Evolutionary conservation across 768 basidiomycete species (phyloP).

Genomic region (Tylopilus balloui): DNA sequence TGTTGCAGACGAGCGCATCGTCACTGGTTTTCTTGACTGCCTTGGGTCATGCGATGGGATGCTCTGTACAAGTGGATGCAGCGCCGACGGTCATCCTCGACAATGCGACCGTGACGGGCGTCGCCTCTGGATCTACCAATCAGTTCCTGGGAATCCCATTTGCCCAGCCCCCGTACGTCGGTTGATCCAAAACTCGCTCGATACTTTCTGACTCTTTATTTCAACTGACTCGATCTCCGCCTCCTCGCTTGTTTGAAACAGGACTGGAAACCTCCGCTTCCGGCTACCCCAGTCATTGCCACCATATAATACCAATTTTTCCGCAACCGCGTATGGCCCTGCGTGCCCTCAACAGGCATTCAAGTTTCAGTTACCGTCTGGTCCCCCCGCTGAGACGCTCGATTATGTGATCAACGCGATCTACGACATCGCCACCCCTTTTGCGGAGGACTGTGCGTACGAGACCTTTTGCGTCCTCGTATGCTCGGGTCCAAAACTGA

Average conservation of each 20-base stretch:
- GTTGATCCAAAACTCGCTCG: background rate
- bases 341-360: slow-evolving; percentile 9
- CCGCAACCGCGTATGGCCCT: slow-evolving; percentile 4
- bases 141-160: slow-evolving; percentile 41
- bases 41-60: background rate
- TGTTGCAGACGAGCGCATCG: background rate
- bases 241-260: slow-evolving; percentile 9
- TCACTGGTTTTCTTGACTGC: background rate
- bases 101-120: slow-evolving; percentile 28
- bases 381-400: slow-evolving; percentile 14
- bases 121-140: slow-evolving; percentile 18
- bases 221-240: too few relatives aligned
- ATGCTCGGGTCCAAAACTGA: background rate
- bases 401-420: slow-evolving; percentile 27
- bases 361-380: slow-evolving; percentile 10
- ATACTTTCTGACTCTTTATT: too few relatives aligned
- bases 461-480: too few relatives aligned
- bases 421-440: slow-evolving; percentile 29
- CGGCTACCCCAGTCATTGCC: slow-evolving; percentile 9
- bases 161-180: slow-evolving; percentile 35
- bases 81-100: slow-evolving; percentile 27
- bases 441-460: slow-evolving; percentile 45
- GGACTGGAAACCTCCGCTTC: slow-evolving; percentile 36
- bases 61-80: background rate
- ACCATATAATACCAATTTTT: slow-evolving; percentile 6